Base-by-base conservation (phyloP, 116 monocot species). In the Trichopus zeylanicus region DNA sequence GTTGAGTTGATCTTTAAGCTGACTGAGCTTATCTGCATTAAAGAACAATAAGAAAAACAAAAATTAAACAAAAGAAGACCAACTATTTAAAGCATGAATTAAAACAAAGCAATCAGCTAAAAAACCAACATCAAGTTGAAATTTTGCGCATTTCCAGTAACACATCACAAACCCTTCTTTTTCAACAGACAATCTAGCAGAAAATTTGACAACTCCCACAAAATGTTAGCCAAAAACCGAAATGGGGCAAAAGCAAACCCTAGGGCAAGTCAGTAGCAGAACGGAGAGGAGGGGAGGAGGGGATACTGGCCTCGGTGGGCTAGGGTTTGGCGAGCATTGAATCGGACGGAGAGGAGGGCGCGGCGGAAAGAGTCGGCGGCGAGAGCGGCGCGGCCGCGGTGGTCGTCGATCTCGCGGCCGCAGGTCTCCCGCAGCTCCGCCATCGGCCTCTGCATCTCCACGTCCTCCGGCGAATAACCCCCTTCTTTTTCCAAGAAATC, bases 1-100 rank as follows among this genome's bases (percentile, higher is more conserved):
- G 26, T 56, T 74, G 7, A 78, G 72, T 10, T 68, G 23, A 33
- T 69, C 64, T 65, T 75, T 89, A 16, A 78, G 54, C 31, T 67
- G 42, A 23, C 37, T 51, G 65, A 81, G 56, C 38, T 81, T 73
- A 31, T 72, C 89, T 89, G 73, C 31, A 80, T 7, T 18, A 34
- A 59, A n/a, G n/a, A n/a, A n/a, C n/a, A 31, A 19, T 32, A 32
- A n/a, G n/a, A 29, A 7, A 19, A 31, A 57, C 19, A 32, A 31
- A 0, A 13, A 32, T 20, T 3, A 29, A 13, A n/a, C 30, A 57
- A 20, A 21, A 2, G 22, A 32, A 2, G 2, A 7, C 15, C 1
- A 28, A 3, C 0, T 1, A 55, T 16, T 12, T 0, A 29, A 55
- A 27, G 4, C 6, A 12, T 16, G 26, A 29, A 30, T 11, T 1